Evolutionary conservation across 495 filamentous ascomycete genomes (phyloP).

Genomic region (Chaetomium tenue): DNA sequence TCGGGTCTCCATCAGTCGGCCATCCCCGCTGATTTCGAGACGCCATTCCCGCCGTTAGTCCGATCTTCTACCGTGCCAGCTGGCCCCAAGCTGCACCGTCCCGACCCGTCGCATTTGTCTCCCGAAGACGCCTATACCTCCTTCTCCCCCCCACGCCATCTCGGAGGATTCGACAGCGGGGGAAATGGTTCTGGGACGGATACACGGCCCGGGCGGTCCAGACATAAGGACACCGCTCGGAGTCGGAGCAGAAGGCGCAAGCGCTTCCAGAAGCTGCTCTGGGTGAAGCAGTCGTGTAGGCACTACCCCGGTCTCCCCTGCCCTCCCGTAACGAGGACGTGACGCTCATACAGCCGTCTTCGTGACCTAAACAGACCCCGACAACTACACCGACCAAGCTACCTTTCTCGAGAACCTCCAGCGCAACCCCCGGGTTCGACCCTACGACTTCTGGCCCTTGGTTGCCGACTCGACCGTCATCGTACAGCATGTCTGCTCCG

Average conservation of each 20-base stretch:
- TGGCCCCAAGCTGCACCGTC: conserved; percentile 37
- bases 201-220: conserved; percentile 27
- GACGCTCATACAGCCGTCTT: not conserved
- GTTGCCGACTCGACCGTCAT: conserved; percentile 95
- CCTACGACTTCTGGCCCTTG: conserved; percentile 97
- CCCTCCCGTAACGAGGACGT: not conserved
- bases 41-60: conserved; percentile 33
- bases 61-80: conserved; percentile 46
- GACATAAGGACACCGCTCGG: conserved; percentile 38
- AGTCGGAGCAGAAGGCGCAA: conserved; percentile 58
- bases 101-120: conserved; percentile 59
- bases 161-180: conserved; percentile 42
- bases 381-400: conserved; percentile 96
- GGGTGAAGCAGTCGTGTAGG: conserved; percentile 94
- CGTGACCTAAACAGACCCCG: conserved; percentile 62
- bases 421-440: conserved; percentile 87
- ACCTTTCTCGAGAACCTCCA: conserved; percentile 96
- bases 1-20: conserved; percentile 37
- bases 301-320: not conserved
- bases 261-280: conserved; percentile 92
- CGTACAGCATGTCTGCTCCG: conserved; percentile 91
- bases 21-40: conserved; percentile 32
- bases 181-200: conserved; percentile 35
- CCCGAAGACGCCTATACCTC: conserved; percentile 81
- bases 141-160: conserved; percentile 55